Evolutionary conservation across 1,284 basidiomycete species (phyloP).

Genomic region (Sphagnurus paluster): DNA sequence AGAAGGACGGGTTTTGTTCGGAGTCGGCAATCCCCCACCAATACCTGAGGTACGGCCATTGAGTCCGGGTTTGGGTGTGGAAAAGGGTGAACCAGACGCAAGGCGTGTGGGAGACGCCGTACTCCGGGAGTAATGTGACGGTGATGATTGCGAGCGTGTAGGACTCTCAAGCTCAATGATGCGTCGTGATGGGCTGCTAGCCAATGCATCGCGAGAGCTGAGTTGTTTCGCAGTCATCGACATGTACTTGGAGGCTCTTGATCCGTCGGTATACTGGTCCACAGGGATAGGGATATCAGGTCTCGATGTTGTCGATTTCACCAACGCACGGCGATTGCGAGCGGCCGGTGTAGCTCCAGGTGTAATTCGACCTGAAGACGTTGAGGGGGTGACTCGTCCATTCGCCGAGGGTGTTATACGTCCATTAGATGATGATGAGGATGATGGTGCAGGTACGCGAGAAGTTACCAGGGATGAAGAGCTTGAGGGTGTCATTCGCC

Average conservation of each 20-base stretch:
- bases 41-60: slow-evolving; percentile 38
- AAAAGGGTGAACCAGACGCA: slow-evolving; percentile 53
- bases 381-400: slow-evolving; percentile 40
- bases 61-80: slow-evolving; percentile 58
- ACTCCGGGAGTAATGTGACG: slow-evolving; percentile 26
- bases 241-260: slow-evolving; percentile 80
- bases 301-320: slow-evolving; percentile 33
- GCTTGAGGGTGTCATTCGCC: slow-evolving; percentile 46
- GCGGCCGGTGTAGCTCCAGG: slow-evolving; percentile 37
- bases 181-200: slow-evolving; percentile 32
- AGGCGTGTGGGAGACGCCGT: slow-evolving; percentile 42
- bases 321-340: slow-evolving; percentile 29
- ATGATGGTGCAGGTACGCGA: slow-evolving; percentile 27
- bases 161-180: slow-evolving; percentile 34
- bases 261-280: slow-evolving; percentile 71
- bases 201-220: slow-evolving; percentile 41
- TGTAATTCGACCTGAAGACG: slow-evolving; percentile 43
- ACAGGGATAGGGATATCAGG: slow-evolving; percentile 25
- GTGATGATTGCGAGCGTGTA: slow-evolving; percentile 31
- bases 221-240: slow-evolving; percentile 84
- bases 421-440: slow-evolving; percentile 40
- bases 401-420: slow-evolving; percentile 45
- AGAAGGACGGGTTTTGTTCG: slow-evolving; percentile 47
- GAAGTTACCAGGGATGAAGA: slow-evolving; percentile 29
- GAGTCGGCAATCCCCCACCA: slow-evolving; percentile 41